Evolutionary conservation across 371 early-diverging fungal genomes (phyloP), one percentile per base, ranked within the genome.

Genomic region (Actinomortierella wolfii): DNA sequence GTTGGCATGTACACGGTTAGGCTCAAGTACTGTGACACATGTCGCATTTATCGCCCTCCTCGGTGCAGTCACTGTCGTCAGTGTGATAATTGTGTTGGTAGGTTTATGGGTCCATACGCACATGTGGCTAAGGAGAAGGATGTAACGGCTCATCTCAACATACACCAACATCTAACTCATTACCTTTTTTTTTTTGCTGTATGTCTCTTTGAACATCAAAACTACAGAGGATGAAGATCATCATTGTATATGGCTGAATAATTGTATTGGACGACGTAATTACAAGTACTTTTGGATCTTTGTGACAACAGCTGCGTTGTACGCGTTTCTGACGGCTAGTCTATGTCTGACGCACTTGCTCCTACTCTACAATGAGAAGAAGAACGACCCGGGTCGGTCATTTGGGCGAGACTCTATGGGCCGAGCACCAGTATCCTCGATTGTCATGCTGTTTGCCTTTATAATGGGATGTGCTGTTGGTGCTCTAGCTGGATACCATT

Each of bases 221-320:
- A 17, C 23, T 42, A 41, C 57, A 85, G 91, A 89, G 71, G 81
- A 85, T 69, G 86, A 89, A 63, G 95, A 96, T 71, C 95, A 95
- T 60, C 96, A 97, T 74, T 97, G 97, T 65, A 88, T 93, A 17
- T 97, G 97, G 97, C 84, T 94, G 15, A 94, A 89, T 66, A 95
- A 94, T 77, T 97, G 97, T 77, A 82, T 97, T 43, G 97, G 97
- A 1, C 87, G 88, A 51, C 81, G 95, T 58, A 96, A 96, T 76
- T 95, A 96, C 77, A 85, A 92, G 17, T 84, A 85, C 46, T 96
- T 96, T 60, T 89, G 91, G 66, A 83, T 85, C 5, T 94, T 94
- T 57, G 80, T 94, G 34, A 52, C 79, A 23, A 71, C 84, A 1
- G 67, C 81, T 15, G 78, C 87, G 7, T n/a, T 86, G 13, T 88